phyloP scores from a whole-genome alignment of 2,329 filamentous ascomycete genomes.

The Ceratocystis eucalypticola region DNA sequence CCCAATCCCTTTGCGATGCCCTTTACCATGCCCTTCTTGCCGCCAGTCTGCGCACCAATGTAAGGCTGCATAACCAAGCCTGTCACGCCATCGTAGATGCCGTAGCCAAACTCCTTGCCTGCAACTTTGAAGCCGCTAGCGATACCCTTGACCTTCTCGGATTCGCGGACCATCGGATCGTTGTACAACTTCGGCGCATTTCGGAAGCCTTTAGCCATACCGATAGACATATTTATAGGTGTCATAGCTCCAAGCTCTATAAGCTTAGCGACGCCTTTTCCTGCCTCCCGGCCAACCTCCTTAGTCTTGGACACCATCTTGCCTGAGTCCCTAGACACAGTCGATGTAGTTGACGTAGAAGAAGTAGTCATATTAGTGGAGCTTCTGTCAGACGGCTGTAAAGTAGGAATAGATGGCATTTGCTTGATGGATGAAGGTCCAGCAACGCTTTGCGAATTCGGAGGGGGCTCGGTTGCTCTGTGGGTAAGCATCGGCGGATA shows the following conservation, averaged over 20 bases:
- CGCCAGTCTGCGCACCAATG: conserved; percentile 40
- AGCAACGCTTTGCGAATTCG: neutral
- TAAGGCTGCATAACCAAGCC: conserved; percentile 69
- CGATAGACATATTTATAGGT: conserved; percentile 74
- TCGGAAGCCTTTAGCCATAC: conserved; percentile 72
- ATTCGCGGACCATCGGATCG: conserved; percentile 65
- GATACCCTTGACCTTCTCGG: conserved; percentile 65
- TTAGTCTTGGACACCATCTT: conserved; percentile 23
- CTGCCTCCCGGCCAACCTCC: conserved; percentile 27
- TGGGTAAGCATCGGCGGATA: neutral
- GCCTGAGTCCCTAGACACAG: neutral
- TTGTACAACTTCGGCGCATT: conserved; percentile 78
- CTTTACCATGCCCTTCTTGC: conserved; percentile 52
- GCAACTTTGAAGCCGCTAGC: conserved; percentile 65
- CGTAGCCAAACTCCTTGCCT: conserved; percentile 62
- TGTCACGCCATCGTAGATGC: conserved; percentile 68
- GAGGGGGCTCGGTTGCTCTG: neutral
- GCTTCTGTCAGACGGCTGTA: conserved; percentile 1
- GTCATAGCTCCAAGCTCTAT: conserved; percentile 62
- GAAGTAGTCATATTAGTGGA: neutral
- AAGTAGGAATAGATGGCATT: neutral
- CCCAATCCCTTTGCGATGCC: conserved; percentile 73
- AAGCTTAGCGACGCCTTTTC: conserved; percentile 56
- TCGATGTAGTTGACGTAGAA: conserved; percentile 2
- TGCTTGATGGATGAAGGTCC: neutral